Evolutionary conservation across 306 rosid genomes (phyloP).

Genomic region (Quercus glauca): DNA sequence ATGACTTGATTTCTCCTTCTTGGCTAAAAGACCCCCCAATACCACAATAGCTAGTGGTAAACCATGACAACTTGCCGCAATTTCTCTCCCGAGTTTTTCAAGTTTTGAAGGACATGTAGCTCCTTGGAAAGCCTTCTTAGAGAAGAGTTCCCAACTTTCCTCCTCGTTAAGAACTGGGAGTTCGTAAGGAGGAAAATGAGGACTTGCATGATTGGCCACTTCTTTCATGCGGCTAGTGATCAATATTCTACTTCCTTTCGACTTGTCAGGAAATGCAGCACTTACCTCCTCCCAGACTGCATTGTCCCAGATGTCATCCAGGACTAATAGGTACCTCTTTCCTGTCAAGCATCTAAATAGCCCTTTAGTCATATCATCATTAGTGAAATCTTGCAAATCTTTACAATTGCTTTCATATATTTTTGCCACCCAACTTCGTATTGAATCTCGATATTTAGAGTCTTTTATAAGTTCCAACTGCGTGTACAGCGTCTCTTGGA

Average conservation of each 20-base stretch:
- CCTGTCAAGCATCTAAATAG: not conserved
- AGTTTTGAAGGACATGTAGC: not conserved
- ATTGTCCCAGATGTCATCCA: not conserved
- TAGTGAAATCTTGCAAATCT: too few species aligned
- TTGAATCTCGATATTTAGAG: too few species aligned
- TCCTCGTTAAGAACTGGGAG: slow-evolving; percentile 2
- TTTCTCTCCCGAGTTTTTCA: not conserved
- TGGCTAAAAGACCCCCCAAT: not conserved
- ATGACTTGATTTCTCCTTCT: not conserved
- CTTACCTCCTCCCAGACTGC: not conserved
- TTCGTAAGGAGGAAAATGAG: not conserved
- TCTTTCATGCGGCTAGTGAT: not conserved
- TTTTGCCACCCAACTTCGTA: fast-evolving
- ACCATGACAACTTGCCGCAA: fast-evolving
- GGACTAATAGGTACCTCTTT: not conserved
- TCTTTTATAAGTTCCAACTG: too few species aligned
- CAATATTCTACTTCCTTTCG: not conserved
- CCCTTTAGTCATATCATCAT: not conserved
- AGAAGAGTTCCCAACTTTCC: slow-evolving; percentile 31
- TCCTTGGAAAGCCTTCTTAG: not conserved
- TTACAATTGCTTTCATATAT: too few species aligned
- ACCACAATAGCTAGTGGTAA: not conserved
- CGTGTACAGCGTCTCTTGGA: too few species aligned
- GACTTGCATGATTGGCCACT: not conserved
- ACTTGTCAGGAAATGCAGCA: not conserved